phyloP scores from a whole-genome alignment of 2,329 filamentous ascomycete species.

The Pezicula radicicola region DNA sequence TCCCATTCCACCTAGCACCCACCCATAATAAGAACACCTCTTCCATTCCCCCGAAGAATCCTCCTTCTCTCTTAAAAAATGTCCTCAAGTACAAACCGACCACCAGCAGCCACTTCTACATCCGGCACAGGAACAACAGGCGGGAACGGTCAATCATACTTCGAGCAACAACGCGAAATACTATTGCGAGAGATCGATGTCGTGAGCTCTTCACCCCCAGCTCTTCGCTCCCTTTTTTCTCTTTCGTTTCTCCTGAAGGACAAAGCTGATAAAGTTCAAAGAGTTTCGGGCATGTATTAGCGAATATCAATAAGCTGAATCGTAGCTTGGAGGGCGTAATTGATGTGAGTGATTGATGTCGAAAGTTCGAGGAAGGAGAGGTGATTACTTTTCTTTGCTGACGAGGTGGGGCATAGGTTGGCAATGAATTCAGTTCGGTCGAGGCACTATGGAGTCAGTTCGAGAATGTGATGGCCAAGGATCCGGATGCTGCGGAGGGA shows the following conservation, averaged over 20 bases:
- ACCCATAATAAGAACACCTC: no score
- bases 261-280: conserved; percentile 25
- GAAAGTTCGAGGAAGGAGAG: neutral
- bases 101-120: conserved; percentile 11
- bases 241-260: neutral
- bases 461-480: conserved; percentile 88
- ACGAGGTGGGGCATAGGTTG: conserved; percentile 54
- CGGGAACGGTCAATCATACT: conserved; percentile 52
- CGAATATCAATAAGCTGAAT: conserved; percentile 95
- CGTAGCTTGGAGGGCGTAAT: conserved; percentile 88
- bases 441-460: conserved; percentile 97
- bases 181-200: conserved; percentile 71
- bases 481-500: conserved; percentile 37
- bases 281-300: conserved; percentile 85
- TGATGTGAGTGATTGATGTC: conserved; percentile 52
- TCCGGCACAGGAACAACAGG: conserved; percentile 23
- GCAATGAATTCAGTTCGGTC: conserved; percentile 95
- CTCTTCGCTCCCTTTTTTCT: neutral
- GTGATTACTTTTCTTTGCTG: neutral
- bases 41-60: no score
- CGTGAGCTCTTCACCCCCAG: conserved; percentile 37
- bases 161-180: conserved; percentile 72
- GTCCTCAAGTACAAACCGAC: conserved; percentile 20
- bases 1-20: no score
- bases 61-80: conserved; percentile 7